These are phyloP conservation scores for Dendrobium catenatum DNA, from an alignment of 106 monocot species.

Conservation along the genomic window DNA sequence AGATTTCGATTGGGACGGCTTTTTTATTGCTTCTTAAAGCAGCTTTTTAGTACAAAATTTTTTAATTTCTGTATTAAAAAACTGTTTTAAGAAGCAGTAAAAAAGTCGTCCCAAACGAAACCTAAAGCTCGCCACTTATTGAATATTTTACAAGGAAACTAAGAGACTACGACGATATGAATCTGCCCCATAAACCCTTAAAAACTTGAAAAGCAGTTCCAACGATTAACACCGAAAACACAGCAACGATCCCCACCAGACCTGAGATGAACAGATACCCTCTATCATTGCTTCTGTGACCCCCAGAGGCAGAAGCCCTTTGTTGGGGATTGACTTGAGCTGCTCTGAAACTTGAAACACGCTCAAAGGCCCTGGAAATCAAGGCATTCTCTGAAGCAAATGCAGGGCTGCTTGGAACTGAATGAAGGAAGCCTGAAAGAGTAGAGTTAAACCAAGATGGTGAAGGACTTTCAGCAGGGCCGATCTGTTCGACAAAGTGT, in stretches of 20 bases:
- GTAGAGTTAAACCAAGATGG: slow-evolving; percentile 48
- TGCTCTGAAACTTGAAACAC: slow-evolving; percentile 70
- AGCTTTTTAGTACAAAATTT: too few species aligned
- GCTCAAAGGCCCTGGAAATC: slow-evolving; percentile 49
- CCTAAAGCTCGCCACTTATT: not conserved
- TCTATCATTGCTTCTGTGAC: slow-evolving; percentile 11
- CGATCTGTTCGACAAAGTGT: not conserved
- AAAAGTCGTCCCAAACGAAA: too few species aligned
- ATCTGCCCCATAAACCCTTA: slow-evolving; percentile 47
- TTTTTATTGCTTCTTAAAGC: too few species aligned
- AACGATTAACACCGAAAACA: slow-evolving; percentile 58
- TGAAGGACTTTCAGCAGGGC: slow-evolving; percentile 10
- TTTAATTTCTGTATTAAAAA: too few species aligned
- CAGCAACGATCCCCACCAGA: slow-evolving; percentile 53
- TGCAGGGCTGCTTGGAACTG: slow-evolving; percentile 81
- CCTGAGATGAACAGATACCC: slow-evolving; percentile 70
- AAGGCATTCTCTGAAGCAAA: slow-evolving; percentile 61
- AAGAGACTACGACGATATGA: not conserved
- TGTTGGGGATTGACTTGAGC: slow-evolving; percentile 9
- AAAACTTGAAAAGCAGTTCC: slow-evolving; percentile 35
- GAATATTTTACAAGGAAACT: slow-evolving; percentile 3
- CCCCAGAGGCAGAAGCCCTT: not conserved
- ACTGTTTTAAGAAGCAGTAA: too few species aligned
- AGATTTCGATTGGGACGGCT: too few species aligned
- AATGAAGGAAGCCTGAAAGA: slow-evolving; percentile 45